A percentile compares a stretch with the other conserved stretches of the same genome.
Evolutionary conservation across 2,329 filamentous ascomycete species (phyloP).

Genomic region (Beauveria pseudobassiana): DNA sequence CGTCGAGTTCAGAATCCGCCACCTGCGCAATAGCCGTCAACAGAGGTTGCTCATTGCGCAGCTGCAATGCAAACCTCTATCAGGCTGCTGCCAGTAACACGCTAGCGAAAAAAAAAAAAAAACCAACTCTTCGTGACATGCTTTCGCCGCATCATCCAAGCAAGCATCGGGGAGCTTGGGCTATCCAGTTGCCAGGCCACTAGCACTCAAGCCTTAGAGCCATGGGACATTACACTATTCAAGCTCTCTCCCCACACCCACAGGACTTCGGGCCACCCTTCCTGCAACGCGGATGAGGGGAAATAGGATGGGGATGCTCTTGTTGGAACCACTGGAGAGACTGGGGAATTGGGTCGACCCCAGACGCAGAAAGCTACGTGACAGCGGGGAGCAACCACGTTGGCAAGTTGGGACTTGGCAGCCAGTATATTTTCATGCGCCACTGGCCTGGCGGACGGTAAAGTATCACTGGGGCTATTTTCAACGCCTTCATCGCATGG

Average conservation of each 20-base stretch:
- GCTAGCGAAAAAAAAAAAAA: background rate
- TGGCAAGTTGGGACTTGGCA: background rate
- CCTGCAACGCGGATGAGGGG: background rate
- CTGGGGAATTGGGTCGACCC: background rate
- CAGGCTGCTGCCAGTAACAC: background rate
- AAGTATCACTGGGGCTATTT: background rate
- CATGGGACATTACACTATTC: background rate
- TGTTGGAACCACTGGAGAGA: slow-evolving; percentile 6
- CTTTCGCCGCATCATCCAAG: background rate
- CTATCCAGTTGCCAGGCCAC: background rate
- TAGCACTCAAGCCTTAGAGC: background rate
- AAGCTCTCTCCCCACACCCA: background rate
- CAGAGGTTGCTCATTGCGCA: background rate
- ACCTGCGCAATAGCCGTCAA: background rate
- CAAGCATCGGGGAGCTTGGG: background rate
- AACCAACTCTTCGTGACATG: slow-evolving; percentile 3
- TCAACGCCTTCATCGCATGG: background rate
- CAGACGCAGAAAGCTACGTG: slow-evolving; percentile 8
- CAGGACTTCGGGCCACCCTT: background rate
- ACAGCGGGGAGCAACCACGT: slow-evolving; percentile 10
- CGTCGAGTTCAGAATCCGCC: background rate
- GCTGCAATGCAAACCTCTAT: background rate
- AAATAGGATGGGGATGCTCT: background rate
- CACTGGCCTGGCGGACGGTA: background rate
- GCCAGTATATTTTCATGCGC: background rate